A percentile compares a stretch with the other conserved stretches of the same genome.
Conservation (phyloP, 768 basidiomycete genomes). For the Ramaria rubella region DNA sequence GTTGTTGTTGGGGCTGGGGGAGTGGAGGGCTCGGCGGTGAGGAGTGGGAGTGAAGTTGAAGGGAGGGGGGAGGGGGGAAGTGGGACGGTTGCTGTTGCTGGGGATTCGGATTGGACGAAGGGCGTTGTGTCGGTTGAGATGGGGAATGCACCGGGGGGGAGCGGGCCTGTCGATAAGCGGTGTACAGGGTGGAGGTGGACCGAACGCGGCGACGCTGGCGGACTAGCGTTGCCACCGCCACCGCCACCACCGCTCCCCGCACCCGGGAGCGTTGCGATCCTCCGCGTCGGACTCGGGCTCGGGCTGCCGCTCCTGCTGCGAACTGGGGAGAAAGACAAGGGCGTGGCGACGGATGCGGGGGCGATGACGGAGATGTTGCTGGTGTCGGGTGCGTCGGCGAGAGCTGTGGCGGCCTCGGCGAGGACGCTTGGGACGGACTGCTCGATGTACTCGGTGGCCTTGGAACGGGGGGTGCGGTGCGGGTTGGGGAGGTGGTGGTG, state of each 20-base stretch:
- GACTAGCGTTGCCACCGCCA: constrained; percentile 39
- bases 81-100: constrained; percentile 18
- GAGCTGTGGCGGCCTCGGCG: constrained; percentile 72
- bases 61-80: constrained; percentile 13
- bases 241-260: constrained; percentile 38
- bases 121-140: constrained; percentile 8
- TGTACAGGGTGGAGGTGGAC: constrained; percentile 15
- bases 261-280: constrained; percentile 29
- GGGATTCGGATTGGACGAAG: constrained; percentile 21
- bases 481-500: constrained; percentile 39
- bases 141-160: constrained; percentile 26
- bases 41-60: constrained; percentile 14
- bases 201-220: constrained; percentile 10
- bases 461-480: constrained; percentile 66
- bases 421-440: constrained; percentile 80
- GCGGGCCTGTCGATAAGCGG: constrained; percentile 19
- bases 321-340: not conserved
- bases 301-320: not conserved
- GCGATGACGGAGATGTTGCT: constrained; percentile 2
- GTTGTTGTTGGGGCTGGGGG: constrained; percentile 15
- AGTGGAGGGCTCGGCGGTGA: constrained; percentile 16
- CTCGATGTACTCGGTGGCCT: constrained; percentile 68
- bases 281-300: constrained; percentile 46
- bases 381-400: constrained; percentile 33
- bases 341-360: not conserved